These are phyloP conservation scores for Porcisia hertigi DNA, from an alignment of 208 protist genomes.

Conservation along the genomic window DNA sequence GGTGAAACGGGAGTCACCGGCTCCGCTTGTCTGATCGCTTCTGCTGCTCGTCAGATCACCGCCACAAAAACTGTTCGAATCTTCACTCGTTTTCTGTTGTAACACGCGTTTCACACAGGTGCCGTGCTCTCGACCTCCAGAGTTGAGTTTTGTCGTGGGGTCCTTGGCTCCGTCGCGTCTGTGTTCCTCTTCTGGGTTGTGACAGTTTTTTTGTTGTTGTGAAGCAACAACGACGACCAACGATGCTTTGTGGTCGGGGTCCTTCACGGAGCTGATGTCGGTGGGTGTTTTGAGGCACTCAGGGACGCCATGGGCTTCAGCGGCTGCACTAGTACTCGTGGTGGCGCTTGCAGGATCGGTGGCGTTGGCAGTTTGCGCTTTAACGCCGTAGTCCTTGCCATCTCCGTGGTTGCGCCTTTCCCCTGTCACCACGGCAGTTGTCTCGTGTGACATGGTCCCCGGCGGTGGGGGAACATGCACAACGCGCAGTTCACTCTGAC, in stretches of 20 bases:
- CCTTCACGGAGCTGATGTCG: not conserved
- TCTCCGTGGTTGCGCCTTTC: not conserved
- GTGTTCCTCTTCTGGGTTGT: slow-evolving; percentile 2
- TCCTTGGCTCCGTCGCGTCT: not conserved
- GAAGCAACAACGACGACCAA: slow-evolving; percentile 7
- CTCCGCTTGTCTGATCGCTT: slow-evolving; percentile 5
- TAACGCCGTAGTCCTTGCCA: not conserved
- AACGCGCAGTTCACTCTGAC: slow-evolving; percentile 24
- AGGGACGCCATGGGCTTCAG: not conserved
- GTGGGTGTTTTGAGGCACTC: not conserved
- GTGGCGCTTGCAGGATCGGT: not conserved
- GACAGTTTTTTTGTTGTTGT: no score
- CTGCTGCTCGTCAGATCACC: slow-evolving; percentile 27
- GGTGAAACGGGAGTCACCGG: slow-evolving; percentile 2
- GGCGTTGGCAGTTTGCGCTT: not conserved
- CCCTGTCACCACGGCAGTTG: not conserved
- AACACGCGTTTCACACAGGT: not conserved
- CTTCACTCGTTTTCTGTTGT: not conserved
- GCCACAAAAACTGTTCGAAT: slow-evolving; percentile 5
- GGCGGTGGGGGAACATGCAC: slow-evolving; percentile 13
- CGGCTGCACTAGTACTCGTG: not conserved
- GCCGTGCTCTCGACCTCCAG: not conserved
- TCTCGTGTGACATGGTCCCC: not conserved
- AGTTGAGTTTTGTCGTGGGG: not conserved
- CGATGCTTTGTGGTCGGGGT: not conserved